Evolutionary conservation across 352 stramenopile genomes (phyloP).

Genomic region (Paralagenidium karlingii): DNA sequence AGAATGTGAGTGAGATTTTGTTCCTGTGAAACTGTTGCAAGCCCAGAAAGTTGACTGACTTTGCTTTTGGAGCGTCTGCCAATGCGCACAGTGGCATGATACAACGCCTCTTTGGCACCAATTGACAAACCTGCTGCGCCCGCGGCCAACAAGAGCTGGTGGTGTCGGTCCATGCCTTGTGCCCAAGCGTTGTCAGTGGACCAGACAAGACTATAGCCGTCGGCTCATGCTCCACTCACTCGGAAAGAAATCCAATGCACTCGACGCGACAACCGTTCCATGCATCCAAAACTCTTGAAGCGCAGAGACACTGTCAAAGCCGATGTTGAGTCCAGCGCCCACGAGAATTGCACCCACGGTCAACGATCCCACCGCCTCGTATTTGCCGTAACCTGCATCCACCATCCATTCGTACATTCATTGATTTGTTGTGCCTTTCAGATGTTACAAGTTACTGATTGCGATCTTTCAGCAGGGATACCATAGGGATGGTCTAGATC

Average conservation of each 20-base stretch:
- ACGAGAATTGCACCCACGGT: constrained; percentile 79
- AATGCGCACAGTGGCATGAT: constrained; percentile 86
- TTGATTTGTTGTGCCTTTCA: neutral
- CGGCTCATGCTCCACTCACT: no score
- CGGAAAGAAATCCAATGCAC: neutral
- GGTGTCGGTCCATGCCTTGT: constrained; percentile 29
- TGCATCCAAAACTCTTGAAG: constrained; percentile 56
- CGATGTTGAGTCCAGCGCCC: constrained; percentile 52
- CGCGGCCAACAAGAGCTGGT: constrained; percentile 61
- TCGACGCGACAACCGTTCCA: neutral
- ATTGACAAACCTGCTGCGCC: constrained; percentile 85
- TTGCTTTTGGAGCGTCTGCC: constrained; percentile 88
- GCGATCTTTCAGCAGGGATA: no score
- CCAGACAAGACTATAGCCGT: no score
- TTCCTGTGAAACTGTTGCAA: no score
- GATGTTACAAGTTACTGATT: neutral
- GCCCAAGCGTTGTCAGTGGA: no score
- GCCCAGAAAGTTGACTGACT: constrained; percentile 6
- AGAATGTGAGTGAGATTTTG: no score
- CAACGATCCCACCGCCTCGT: constrained; percentile 79
- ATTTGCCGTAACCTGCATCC: constrained; percentile 72
- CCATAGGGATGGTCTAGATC: constrained; percentile 88
- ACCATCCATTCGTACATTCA: no score
- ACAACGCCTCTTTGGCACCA: constrained; percentile 90
- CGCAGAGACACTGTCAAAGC: constrained; percentile 51